Percentiles rank a stretch among this genome's conserved stretches.
These are phyloP conservation scores for Rhizoclosmatium sp. DNA, from an alignment of 192 early-diverging fungal species.

Conservation along the genomic window DNA sequence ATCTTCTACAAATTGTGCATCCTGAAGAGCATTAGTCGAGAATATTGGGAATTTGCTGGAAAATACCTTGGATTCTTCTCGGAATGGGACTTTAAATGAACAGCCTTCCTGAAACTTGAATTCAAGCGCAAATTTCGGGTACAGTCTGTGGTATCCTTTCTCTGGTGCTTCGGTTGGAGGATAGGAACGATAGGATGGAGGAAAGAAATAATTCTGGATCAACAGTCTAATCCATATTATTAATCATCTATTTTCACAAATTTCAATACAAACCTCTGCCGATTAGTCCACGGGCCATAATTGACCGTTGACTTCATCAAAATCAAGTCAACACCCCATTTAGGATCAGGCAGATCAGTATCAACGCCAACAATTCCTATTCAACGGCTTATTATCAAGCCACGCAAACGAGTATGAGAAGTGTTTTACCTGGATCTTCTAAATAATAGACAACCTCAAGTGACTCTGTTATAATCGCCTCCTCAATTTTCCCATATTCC, in stretches of 20 bases:
- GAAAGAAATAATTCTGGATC: slow-evolving; percentile 79
- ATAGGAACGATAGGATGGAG: slow-evolving; percentile 65
- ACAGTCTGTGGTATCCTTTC: slow-evolving; percentile 65
- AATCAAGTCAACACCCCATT: slow-evolving; percentile 74
- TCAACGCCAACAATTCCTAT: slow-evolving; percentile 21
- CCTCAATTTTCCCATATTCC: slow-evolving; percentile 75
- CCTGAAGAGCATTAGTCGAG: not conserved
- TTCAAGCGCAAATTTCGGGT: slow-evolving; percentile 61
- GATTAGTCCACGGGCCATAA: slow-evolving; percentile 85
- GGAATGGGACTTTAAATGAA: slow-evolving; percentile 67
- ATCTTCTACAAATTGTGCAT: slow-evolving; percentile 21
- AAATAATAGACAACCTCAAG: slow-evolving; percentile 69
- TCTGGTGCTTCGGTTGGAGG: slow-evolving; percentile 53
- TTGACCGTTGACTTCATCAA: slow-evolving; percentile 65
- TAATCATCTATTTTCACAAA: not conserved
- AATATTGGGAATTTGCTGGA: slow-evolving; percentile 9
- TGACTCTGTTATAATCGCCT: slow-evolving; percentile 63
- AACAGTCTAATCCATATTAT: slow-evolving; percentile 42
- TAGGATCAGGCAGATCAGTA: slow-evolving; percentile 52
- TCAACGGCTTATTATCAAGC: not conserved
- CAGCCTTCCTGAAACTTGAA: slow-evolving; percentile 69
- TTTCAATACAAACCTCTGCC: slow-evolving; percentile 61
- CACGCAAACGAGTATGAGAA: not conserved
- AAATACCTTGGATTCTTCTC: slow-evolving; percentile 75
- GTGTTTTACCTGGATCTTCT: slow-evolving; percentile 67